Percentiles rank a stretch among this genome's conserved stretches.
Conservation (phyloP, 495 filamentous ascomycete genomes). For the Xylaria bambusicola region DNA sequence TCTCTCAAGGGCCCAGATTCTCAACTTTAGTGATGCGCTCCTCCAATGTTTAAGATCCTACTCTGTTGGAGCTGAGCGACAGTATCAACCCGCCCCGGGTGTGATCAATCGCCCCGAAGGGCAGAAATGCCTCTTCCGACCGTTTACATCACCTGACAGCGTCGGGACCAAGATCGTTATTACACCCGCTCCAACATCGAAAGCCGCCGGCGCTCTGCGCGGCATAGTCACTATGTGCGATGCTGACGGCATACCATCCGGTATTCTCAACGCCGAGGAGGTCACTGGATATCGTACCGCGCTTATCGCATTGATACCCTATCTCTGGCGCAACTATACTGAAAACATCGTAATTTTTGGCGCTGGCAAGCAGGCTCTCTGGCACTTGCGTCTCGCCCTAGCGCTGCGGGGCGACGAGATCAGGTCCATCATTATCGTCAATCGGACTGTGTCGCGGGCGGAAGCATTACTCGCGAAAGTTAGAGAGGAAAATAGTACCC, state of each 20-base stretch:
- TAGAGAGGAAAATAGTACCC: background rate
- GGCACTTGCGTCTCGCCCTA: constrained; percentile 73
- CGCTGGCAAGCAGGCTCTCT: constrained; percentile 75
- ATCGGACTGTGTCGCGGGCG: constrained; percentile 42
- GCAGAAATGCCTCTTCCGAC: constrained; percentile 33
- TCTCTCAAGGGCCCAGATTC: constrained; percentile 60
- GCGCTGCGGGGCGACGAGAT: constrained; percentile 65
- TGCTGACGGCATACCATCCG: constrained; percentile 60
- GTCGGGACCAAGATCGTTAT: constrained; percentile 16
- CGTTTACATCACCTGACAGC: constrained; percentile 27
- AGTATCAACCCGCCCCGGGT: constrained; percentile 68
- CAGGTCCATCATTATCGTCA: constrained; percentile 68
- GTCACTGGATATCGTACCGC: constrained; percentile 81
- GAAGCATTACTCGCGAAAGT: background rate
- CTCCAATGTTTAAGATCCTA: constrained; percentile 67
- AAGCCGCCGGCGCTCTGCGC: constrained; percentile 57
- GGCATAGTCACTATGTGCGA: constrained; percentile 66
- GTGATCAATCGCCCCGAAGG: constrained; percentile 48
- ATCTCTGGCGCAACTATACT: constrained; percentile 63
- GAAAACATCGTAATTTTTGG: constrained; percentile 72
- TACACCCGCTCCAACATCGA: constrained; percentile 23
- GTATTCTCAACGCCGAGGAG: constrained; percentile 71
- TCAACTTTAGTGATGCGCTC: constrained; percentile 58
- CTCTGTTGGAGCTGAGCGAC: constrained; percentile 59
- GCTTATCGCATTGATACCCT: constrained; percentile 64